Evolutionary conservation across 1,284 basidiomycete species (phyloP).

Genomic region (Blastosporella zonata): DNA sequence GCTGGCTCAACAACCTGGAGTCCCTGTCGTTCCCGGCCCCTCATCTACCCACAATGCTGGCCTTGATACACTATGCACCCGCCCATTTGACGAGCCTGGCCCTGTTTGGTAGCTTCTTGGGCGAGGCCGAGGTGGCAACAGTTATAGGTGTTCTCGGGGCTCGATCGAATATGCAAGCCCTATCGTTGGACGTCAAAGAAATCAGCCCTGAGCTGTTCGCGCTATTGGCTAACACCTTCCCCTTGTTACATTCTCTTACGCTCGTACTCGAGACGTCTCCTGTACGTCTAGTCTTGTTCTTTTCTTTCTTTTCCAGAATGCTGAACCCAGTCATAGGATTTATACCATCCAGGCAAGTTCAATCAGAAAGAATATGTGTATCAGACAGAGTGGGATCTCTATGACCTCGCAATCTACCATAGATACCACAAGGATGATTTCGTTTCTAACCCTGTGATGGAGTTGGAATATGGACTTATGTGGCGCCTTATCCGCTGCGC

Average conservation of each 20-base stretch:
- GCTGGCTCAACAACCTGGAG: conserved; percentile 4
- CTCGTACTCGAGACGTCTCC: conserved; percentile 1
- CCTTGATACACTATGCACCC: background rate
- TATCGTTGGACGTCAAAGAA: conserved; percentile 7
- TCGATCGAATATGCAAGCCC: background rate
- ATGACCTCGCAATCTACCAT: conserved; percentile 8
- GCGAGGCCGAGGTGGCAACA: background rate
- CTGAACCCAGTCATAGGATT: background rate
- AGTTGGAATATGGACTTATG: conserved; percentile 7
- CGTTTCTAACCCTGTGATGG: background rate
- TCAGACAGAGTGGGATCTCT: conserved; percentile 9
- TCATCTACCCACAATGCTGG: conserved; percentile 2
- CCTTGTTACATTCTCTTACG: conserved; percentile 2
- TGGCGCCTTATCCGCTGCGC: background rate
- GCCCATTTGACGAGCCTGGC: background rate
- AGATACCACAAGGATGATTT: conserved; percentile 3
- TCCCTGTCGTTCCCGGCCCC: conserved; percentile 7
- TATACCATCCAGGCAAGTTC: background rate
- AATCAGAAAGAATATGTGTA: background rate
- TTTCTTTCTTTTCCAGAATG: background rate
- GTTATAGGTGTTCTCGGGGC: background rate
- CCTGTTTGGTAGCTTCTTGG: conserved; percentile 4
- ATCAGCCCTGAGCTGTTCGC: conserved; percentile 7
- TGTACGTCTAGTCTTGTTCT: background rate
- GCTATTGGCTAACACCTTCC: conserved; percentile 5